Base-by-base conservation (phyloP, 2,329 filamentous ascomycete species). In the Cercospora nicotianae region DNA sequence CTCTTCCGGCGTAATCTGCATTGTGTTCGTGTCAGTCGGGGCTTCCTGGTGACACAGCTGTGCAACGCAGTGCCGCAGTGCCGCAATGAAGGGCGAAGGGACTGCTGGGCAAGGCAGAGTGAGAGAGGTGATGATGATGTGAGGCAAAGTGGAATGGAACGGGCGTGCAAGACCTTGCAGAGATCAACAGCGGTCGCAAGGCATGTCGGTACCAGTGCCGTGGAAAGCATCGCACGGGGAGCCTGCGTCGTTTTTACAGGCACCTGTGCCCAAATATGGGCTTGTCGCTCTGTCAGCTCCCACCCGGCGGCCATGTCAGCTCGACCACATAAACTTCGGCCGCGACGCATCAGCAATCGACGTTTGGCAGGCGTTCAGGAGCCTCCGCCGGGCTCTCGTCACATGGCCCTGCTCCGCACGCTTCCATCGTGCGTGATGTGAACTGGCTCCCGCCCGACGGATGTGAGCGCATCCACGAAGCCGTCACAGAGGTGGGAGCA, bases 1-100 rank as follows among this genome's bases (percentile, higher is more conserved):
- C 65, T 82, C 79, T 66, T 79, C 78, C 70, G 79, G 70, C 42
- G 76, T 69, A 18, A 75, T 64, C n/a, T 64, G 60, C 72, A 75
- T 73, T 28, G 69, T 70, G 53, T 26, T 36, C 66, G 58, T 65
- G 36, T 42, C 36, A 42, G 36, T 42, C 36, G 36, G n/a, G n/a
- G n/a, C n/a, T n/a, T n/a, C n/a, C n/a, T n/a, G n/a, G 53, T 57
- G 53, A 10, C 28, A 57, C 53, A 10, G 26, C 5, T n/a, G 53
- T 51, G 30, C 53, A 30, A 58, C 53, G n/a, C 36, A 16, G 26
- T 60, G 48, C 28, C 48, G 58, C 23, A 65, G 48, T 28, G 45
- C 39, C 28, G 10, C 30, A 63, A 53, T 23, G 36, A 28, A 5
- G 39, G 59, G 26, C 26, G 23, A 51, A 23, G 26, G 39, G 36